Percentiles rank a stretch among this genome's conserved stretches.
Evolutionary conservation across 495 filamentous ascomycete genomes (phyloP).

Genomic region (Aspergillus baeticus): DNA sequence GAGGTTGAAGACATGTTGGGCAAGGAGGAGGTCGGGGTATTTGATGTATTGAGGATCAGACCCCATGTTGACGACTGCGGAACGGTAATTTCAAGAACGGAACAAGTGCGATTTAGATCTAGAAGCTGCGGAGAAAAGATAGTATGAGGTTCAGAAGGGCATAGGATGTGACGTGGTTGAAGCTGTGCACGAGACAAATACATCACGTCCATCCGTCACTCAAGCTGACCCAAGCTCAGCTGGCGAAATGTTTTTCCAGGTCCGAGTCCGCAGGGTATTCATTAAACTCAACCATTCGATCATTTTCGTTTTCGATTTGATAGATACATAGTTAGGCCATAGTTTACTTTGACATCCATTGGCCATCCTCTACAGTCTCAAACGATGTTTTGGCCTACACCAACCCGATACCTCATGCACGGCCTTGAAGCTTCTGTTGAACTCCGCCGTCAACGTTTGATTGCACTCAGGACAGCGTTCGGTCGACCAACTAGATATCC

Average conservation of each 20-base stretch:
- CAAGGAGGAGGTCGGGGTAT: slow-evolving; percentile 86
- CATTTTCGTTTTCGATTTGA: background rate
- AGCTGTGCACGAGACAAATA: slow-evolving; percentile 23
- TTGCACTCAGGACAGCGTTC: too few species aligned
- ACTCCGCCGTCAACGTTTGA: too few species aligned
- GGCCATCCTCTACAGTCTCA: too few species aligned
- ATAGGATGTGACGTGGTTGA: slow-evolving; percentile 12
- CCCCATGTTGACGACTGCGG: slow-evolving; percentile 65
- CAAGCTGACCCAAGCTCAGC: slow-evolving; percentile 42
- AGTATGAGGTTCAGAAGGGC: slow-evolving; percentile 8
- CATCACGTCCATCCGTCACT: slow-evolving; percentile 28
- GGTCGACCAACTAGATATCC: too few species aligned
- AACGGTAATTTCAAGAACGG: slow-evolving; percentile 2
- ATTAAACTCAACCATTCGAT: background rate
- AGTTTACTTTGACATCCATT: background rate
- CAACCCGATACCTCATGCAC: too few species aligned
- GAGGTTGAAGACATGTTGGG: slow-evolving; percentile 96
- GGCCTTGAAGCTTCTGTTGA: too few species aligned
- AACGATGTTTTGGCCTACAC: too few species aligned
- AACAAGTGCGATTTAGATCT: too few species aligned
- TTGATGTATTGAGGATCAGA: slow-evolving; percentile 96
- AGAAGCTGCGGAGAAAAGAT: background rate
- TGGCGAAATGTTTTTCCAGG: slow-evolving; percentile 40
- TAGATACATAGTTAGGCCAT: background rate
- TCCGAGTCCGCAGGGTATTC: background rate